A percentile compares a stretch with the other conserved stretches of the same genome.
Conservation (phyloP, 805 yeast species). For the Vanderwaltozyma tropicalis region DNA sequence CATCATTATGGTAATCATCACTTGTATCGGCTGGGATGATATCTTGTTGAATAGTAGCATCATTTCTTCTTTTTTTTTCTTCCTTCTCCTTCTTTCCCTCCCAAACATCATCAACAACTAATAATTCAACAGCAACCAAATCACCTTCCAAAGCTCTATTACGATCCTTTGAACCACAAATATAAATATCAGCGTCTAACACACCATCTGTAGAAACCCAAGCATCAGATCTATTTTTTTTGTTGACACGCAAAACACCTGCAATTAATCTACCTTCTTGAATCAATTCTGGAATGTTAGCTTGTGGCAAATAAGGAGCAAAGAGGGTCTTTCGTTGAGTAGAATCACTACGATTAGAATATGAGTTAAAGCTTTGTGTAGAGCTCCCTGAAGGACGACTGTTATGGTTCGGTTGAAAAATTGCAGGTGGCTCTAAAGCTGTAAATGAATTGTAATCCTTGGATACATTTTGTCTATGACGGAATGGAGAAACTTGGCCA, state of each 20-base stretch:
- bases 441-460: conserved; percentile 19
- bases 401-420: conserved; percentile 71
- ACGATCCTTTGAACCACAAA: conserved; percentile 96
- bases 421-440: conserved; percentile 28
- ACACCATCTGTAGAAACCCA: conserved; percentile 96
- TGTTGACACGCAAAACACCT: conserved; percentile 87
- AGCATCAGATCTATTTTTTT: conserved; percentile 94
- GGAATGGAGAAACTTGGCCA: conserved; percentile 24
- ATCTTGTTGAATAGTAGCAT: conserved; percentile 35
- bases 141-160: conserved; percentile 97
- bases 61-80: conserved; percentile 88
- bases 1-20: conserved; percentile 74
- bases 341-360: conserved; percentile 29
- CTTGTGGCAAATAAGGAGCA: conserved; percentile 94
- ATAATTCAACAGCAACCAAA: conserved; percentile 86
- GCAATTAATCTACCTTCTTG: conserved; percentile 86
- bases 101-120: conserved; percentile 97
- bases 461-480: conserved; percentile 22
- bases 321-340: conserved; percentile 67
- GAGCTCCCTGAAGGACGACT: conserved; percentile 62
- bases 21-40: conserved; percentile 31
- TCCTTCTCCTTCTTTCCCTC: conserved; percentile 91
- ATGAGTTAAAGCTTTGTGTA: conserved; percentile 38
- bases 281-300: conserved; percentile 78
- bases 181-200: conserved; percentile 91